A percentile compares a stretch with the other conserved stretches of the same genome.
phyloP scores from a whole-genome alignment of 1,139 yeast genomes.

The Yamadazyma mexicana region DNA sequence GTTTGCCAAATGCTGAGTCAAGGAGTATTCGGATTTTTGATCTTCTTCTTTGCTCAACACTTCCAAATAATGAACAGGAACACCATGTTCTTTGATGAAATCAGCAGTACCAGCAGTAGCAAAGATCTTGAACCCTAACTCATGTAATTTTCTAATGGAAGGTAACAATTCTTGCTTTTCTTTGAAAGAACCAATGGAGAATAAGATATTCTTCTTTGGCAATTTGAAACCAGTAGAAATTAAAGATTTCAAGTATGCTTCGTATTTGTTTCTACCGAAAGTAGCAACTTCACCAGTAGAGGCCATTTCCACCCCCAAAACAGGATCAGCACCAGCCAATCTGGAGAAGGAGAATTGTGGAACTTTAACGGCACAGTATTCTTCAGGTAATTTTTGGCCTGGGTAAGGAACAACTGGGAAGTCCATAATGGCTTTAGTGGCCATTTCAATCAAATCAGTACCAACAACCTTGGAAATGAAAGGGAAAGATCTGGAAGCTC shows the following conservation, averaged over 20 bases:
- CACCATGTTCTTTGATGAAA: slow-evolving; percentile 89
- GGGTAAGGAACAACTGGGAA: slow-evolving; percentile 88
- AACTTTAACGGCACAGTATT: slow-evolving; percentile 95
- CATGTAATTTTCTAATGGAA: slow-evolving; percentile 74
- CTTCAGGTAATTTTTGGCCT: slow-evolving; percentile 80
- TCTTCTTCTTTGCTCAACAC: slow-evolving; percentile 72
- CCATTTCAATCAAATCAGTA: slow-evolving; percentile 94
- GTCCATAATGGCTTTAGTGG: slow-evolving; percentile 94
- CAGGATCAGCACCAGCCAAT: slow-evolving; percentile 98
- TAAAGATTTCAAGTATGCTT: slow-evolving; percentile 93
- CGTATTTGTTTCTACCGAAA: slow-evolving; percentile 93
- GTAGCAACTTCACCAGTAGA: slow-evolving; percentile 99
- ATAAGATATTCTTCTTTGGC: slow-evolving; percentile 91
- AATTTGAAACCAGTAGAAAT: slow-evolving; percentile 92
- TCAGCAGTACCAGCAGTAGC: slow-evolving; percentile 99
- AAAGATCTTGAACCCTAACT: slow-evolving; percentile 85
- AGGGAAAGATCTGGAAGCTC: slow-evolving; percentile 99
- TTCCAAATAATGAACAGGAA: slow-evolving; percentile 94
- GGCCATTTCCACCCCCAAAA: slow-evolving; percentile 98
- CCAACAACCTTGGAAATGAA: slow-evolving; percentile 98
- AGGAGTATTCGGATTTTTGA: slow-evolving; percentile 90
- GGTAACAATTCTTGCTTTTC: slow-evolving; percentile 95
- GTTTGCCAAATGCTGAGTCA: slow-evolving; percentile 95
- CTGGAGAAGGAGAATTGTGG: slow-evolving; percentile 98
- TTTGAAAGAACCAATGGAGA: slow-evolving; percentile 96